Evolutionary conservation across 768 basidiomycete species (phyloP), one percentile per base, ranked within the genome.

Genomic region (Amanita thiersii): DNA sequence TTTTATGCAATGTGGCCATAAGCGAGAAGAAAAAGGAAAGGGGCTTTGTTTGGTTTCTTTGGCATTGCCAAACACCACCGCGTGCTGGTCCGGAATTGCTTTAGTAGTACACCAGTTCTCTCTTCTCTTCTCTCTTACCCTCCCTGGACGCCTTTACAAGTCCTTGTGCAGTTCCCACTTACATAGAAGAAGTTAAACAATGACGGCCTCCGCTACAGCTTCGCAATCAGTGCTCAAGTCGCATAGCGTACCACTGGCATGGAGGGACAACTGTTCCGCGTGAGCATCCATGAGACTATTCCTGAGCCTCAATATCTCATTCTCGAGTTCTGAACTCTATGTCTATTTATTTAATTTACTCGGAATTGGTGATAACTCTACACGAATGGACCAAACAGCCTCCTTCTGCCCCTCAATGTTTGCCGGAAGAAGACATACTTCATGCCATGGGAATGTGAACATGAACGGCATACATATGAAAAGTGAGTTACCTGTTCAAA

Each of bases 181-280:
- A n/a, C 21, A 23, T 21, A 6, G 14, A 21, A 39, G 20, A 9
- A 11, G 19, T n/a, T 39, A 30, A 31, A 44, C 43, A 21, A 87
- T 87, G 85, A 65, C 82, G 45, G 77, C 82, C 36, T 68, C 81
- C 47, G 79, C 79, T 31, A 82, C 81, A 26, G 90, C 91, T 39
- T 89, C 90, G 18, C 87, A 90, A 57, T 66, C 70, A 46, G 85
- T 91, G 56, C 73, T 91, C 60, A 87, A 88, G 63, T 70, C 71
- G 4, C 66, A 82, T 48, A 69, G 64, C 46, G 76, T 92, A 19
- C 91, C 91, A 11, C 47, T 93, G 10, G 81, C 71, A 5, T 93
- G 87, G 84, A 73, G 91, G 58, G 91, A 96, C 62, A 75, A 79
- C 49, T 93, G 91, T 58, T 96, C 91, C 47, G 78, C 88, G 90